A percentile compares a stretch with the other conserved stretches of the same genome.
These are phyloP conservation scores for Chlorella sp. DNA, from an alignment of 139 green algal genomes.

Conservation along the genomic window DNA sequence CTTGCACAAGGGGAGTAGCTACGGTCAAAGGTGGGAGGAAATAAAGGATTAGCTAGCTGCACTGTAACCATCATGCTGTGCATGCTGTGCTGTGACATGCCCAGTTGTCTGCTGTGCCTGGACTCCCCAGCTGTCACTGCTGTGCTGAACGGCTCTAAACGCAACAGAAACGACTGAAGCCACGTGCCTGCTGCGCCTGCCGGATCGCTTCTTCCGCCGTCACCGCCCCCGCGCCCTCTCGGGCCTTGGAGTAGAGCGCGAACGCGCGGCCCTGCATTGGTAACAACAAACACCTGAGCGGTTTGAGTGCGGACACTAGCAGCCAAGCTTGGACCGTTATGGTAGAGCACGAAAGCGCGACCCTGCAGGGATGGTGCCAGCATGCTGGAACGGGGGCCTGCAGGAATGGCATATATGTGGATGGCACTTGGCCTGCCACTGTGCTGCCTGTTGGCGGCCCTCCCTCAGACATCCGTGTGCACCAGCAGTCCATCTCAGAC, in stretches of 20 bases:
- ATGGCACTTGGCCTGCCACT: no score
- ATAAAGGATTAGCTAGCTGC: background rate
- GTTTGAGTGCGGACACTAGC: background rate
- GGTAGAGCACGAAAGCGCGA: no score
- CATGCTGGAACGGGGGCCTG: no score
- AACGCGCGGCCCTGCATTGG: slow-evolving; percentile 38
- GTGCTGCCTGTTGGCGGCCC: no score
- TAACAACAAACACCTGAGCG: background rate
- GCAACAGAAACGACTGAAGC: background rate
- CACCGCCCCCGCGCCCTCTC: slow-evolving; percentile 41
- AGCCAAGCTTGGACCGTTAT: background rate
- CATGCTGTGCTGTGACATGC: background rate
- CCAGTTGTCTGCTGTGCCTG: no score
- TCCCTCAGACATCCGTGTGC: no score
- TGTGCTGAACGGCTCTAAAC: no score
- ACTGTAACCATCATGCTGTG: background rate
- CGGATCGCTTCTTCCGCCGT: slow-evolving; percentile 64
- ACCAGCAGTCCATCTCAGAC: background rate
- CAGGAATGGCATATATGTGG: no score
- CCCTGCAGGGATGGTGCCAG: no score
- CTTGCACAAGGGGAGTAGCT: background rate
- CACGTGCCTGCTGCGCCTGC: background rate
- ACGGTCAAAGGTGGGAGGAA: background rate
- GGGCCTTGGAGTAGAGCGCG: slow-evolving; percentile 29
- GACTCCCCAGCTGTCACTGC: no score